Evolutionary conservation across 2,329 filamentous ascomycete species (phyloP).

Genomic region (Cladophialophora bantiana): DNA sequence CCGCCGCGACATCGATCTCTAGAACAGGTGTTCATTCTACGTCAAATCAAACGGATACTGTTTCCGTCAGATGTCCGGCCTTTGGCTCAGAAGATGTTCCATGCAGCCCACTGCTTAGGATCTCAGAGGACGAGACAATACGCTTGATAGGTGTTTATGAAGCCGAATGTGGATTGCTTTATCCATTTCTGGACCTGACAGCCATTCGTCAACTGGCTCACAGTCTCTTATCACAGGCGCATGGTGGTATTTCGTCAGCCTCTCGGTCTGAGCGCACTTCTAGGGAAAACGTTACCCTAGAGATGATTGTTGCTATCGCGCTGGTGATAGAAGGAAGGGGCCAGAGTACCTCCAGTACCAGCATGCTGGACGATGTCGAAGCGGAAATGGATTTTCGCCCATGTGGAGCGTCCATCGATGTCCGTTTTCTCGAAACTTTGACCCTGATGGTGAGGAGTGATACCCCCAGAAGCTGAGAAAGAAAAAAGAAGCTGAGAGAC

Average conservation of each 20-base stretch:
- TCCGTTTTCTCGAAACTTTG: conserved; percentile 20
- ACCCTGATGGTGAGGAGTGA: conserved; percentile 20
- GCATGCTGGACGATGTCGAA: conserved; percentile 27
- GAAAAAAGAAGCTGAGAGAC: neutral
- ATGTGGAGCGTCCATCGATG: conserved; percentile 17
- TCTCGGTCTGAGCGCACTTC: neutral
- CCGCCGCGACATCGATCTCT: too few species aligned
- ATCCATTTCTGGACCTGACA: conserved; percentile 21
- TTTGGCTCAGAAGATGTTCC: neutral
- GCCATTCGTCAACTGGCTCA: conserved; percentile 11
- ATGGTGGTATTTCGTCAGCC: neutral
- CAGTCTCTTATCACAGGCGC: conserved; percentile 21
- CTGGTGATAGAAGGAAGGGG: conserved; percentile 23
- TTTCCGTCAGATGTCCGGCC: too few species aligned
- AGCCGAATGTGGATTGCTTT: conserved; percentile 27
- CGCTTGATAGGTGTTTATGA: conserved; percentile 26
- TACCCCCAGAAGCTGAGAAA: neutral
- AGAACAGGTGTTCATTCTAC: too few species aligned
- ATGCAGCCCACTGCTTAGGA: conserved; percentile 18
- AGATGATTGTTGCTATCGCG: conserved; percentile 23
- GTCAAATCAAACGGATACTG: too few species aligned
- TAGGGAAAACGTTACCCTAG: conserved; percentile 19
- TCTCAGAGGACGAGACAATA: conserved; percentile 19
- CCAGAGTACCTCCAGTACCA: conserved; percentile 13
- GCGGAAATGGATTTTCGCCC: conserved; percentile 27